Conservation (phyloP, 2,329 filamentous ascomycete species). For the Diaporthe citrichinensis region DNA sequence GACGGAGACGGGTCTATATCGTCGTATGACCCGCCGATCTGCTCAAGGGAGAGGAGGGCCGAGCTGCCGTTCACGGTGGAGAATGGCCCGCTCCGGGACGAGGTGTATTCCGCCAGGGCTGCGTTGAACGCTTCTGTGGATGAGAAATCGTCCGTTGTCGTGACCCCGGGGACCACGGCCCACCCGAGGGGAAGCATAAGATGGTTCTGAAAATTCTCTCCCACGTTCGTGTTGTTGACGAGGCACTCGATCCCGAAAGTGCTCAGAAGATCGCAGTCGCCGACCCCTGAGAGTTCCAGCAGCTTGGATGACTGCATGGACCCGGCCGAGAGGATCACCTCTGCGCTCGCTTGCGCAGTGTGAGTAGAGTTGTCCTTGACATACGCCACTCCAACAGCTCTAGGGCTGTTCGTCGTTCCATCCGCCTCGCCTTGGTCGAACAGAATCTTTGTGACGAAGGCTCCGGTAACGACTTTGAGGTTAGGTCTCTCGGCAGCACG, state of each 20-base stretch:
- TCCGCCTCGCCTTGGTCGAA: neutral
- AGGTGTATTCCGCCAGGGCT: constrained; percentile 13
- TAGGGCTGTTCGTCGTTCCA: neutral
- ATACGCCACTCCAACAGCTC: neutral
- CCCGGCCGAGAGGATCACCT: constrained; percentile 61
- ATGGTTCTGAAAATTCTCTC: constrained; percentile 59
- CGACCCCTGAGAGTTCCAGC: constrained; percentile 54
- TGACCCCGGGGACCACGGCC: neutral
- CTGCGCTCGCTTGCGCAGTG: constrained; percentile 42
- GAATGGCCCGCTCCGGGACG: neutral
- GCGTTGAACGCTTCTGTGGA: constrained; percentile 7
- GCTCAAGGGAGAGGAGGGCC: constrained; percentile 7
- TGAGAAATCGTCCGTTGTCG: constrained; percentile 13
- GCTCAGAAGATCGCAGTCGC: constrained; percentile 58
- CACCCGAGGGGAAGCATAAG: constrained; percentile 2
- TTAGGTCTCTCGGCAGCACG: neutral
- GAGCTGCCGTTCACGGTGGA: constrained; percentile 15
- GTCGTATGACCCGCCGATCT: constrained; percentile 13
- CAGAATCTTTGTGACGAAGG: neutral
- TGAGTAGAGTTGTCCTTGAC: neutral
- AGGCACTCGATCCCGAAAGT: constrained; percentile 56
- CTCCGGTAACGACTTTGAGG: constrained; percentile 5
- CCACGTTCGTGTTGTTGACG: constrained; percentile 61
- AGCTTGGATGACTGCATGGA: constrained; percentile 56
- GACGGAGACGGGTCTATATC: neutral